A percentile compares a stretch with the other conserved stretches of the same genome.
Evolutionary conservation across 208 protist species (phyloP).

Genomic region (Trypanosoma mega): DNA sequence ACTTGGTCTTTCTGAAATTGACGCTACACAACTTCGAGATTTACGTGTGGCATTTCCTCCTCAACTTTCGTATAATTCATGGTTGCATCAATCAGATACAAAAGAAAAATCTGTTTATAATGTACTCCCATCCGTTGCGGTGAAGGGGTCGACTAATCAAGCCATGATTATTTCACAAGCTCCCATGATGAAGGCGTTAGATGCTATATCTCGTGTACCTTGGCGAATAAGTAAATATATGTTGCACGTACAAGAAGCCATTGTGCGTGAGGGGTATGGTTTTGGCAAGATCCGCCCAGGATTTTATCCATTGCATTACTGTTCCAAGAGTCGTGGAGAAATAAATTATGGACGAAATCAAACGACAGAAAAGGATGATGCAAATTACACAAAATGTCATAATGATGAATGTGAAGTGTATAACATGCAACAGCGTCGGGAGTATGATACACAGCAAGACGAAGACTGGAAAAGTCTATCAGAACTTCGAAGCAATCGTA

Average conservation of each 20-base stretch:
- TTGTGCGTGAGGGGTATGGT: slow-evolving; percentile 90
- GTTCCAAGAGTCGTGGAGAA: slow-evolving; percentile 57
- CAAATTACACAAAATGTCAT: slow-evolving; percentile 27
- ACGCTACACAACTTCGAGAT: slow-evolving; percentile 63
- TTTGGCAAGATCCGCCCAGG: slow-evolving; percentile 88
- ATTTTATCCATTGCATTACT: slow-evolving; percentile 91
- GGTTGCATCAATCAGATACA: slow-evolving; percentile 86
- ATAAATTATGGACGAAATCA: slow-evolving; percentile 26
- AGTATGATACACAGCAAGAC: slow-evolving; percentile 67
- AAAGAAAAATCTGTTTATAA: slow-evolving; percentile 91
- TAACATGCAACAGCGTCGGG: slow-evolving; percentile 60
- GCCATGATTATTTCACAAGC: slow-evolving; percentile 91
- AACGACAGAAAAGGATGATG: background rate
- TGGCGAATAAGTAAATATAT: slow-evolving; percentile 94
- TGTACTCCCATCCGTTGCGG: slow-evolving; percentile 84
- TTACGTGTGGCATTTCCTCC: slow-evolving; percentile 85
- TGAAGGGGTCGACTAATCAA: slow-evolving; percentile 87
- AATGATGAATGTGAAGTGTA: slow-evolving; percentile 42
- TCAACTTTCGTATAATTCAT: slow-evolving; percentile 90
- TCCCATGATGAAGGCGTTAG: slow-evolving; percentile 90
- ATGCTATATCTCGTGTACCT: slow-evolving; percentile 88
- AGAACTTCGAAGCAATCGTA: slow-evolving; percentile 84
- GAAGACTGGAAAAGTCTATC: slow-evolving; percentile 81
- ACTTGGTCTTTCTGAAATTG: slow-evolving; percentile 66
- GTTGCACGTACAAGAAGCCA: slow-evolving; percentile 91